Conservation (phyloP, 306 rosid genomes). For the Vigna unguiculata region DNA sequence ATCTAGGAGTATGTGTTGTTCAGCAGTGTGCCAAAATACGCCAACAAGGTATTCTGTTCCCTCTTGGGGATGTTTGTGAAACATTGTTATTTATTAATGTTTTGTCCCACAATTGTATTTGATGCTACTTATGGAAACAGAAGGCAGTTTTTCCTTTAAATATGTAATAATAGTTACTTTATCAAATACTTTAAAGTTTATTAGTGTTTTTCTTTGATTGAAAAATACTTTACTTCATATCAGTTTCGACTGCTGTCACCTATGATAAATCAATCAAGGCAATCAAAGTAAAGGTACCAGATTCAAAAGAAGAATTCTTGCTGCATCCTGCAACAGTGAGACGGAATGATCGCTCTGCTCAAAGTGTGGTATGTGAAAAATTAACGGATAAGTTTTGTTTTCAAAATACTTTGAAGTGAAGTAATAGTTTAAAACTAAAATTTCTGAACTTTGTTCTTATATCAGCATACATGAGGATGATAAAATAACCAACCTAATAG, state of each 20-base stretch:
- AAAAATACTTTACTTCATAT: conserved; percentile 29
- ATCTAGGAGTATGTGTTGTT: conserved; percentile 89
- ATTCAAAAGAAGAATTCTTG: conserved; percentile 88
- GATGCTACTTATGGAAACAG: neutral
- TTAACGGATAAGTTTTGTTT: conserved; percentile 23
- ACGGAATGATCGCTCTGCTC: conserved; percentile 96
- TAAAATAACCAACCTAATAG: neutral
- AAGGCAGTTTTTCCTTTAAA: neutral
- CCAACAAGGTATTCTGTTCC: conserved; percentile 78
- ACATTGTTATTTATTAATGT: neutral
- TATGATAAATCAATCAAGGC: conserved; percentile 87
- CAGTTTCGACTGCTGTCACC: conserved; percentile 94
- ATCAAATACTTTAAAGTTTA: too few relatives aligned
- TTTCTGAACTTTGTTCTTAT: conserved; percentile 12
- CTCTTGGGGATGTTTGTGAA: conserved; percentile 15
- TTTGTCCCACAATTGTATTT: neutral
- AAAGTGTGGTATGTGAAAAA: conserved; percentile 83
- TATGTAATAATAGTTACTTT: conserved; percentile 6
- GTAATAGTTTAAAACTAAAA: neutral
- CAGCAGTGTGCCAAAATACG: conserved; percentile 99
- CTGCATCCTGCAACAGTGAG: conserved; percentile 98
- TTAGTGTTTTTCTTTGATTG: conserved; percentile 38
- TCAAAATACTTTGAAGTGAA: neutral
- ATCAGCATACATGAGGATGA: conserved; percentile 13
- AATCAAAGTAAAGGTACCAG: conserved; percentile 91